Conservation (phyloP, 495 filamentous ascomycete species). For the Aspergillus ellipticus region DNA sequence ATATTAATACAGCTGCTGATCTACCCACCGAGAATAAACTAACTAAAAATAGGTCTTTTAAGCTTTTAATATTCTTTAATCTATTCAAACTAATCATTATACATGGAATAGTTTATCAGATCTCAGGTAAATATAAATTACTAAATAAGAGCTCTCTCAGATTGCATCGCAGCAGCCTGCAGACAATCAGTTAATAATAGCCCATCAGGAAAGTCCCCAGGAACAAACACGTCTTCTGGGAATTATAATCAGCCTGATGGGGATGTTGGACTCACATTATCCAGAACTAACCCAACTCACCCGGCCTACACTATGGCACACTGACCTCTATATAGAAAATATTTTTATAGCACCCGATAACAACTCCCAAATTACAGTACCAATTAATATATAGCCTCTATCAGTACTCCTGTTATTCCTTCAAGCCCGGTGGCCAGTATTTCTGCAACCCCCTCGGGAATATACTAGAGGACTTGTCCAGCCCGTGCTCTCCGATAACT, state of each 20-base stretch:
- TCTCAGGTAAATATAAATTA: background rate
- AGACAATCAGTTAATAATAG: background rate
- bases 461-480: constrained; percentile 18
- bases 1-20: constrained; percentile 4
- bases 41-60: constrained; percentile 25
- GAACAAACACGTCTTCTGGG: constrained; percentile 10
- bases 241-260: constrained; percentile 17
- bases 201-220: background rate
- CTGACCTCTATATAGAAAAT: constrained; percentile 31
- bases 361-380: constrained; percentile 15
- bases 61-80: background rate
- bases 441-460: constrained; percentile 22
- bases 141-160: background rate
- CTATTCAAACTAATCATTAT: background rate
- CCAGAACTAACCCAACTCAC: constrained; percentile 10
- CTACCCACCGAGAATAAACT: background rate
- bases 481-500: constrained; percentile 25
- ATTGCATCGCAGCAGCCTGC: background rate
- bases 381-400: constrained; percentile 27
- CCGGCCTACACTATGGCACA: constrained; percentile 31
- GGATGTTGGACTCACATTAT: constrained; percentile 19
- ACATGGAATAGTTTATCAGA: background rate
- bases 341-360: constrained; percentile 27
- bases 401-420: constrained; percentile 22
- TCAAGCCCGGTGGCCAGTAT: constrained; percentile 28